phyloP scores from a whole-genome alignment of 345 rosid genomes.

The Eucalyptus sp. region DNA sequence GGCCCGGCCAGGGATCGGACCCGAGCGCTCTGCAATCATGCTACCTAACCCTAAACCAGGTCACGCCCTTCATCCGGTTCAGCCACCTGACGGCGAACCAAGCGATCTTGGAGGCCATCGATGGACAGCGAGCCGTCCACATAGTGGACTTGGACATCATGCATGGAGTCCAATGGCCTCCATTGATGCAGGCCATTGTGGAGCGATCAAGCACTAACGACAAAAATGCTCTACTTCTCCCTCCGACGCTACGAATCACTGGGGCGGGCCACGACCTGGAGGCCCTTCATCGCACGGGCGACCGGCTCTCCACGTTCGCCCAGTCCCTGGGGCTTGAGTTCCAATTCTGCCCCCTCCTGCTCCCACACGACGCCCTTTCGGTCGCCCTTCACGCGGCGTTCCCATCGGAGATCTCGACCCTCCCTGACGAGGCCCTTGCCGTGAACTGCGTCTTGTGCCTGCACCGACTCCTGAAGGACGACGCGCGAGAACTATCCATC shows the following conservation, averaged over 20 bases:
- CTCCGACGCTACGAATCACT: constrained; percentile 76
- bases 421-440: constrained; percentile 61
- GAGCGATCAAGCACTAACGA: constrained; percentile 20
- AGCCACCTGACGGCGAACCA: constrained; percentile 93
- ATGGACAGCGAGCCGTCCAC: constrained; percentile 53
- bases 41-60: constrained; percentile 74
- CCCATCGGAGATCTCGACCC: constrained; percentile 29
- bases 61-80: constrained; percentile 82
- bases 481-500: constrained; percentile 23
- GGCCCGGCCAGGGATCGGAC: neutral
- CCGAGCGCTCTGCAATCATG: constrained; percentile 36
- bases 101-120: constrained; percentile 73
- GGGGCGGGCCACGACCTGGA: constrained; percentile 65
- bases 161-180: constrained; percentile 99
- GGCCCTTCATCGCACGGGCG: constrained; percentile 62
- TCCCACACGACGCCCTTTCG: constrained; percentile 33
- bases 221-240: constrained; percentile 2
- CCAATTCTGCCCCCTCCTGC: constrained; percentile 65
- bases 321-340: constrained; percentile 68
- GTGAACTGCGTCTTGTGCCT: constrained; percentile 73
- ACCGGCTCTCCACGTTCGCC: constrained; percentile 73
- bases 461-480: constrained; percentile 46
- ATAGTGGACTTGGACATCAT: constrained; percentile 89
- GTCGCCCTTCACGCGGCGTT: constrained; percentile 16
- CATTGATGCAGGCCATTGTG: constrained; percentile 88